Evolutionary conservation across 176 grass and related monocot genomes (phyloP), one percentile per base, ranked within the genome.

Genomic region (Oryza meridionalis): DNA sequence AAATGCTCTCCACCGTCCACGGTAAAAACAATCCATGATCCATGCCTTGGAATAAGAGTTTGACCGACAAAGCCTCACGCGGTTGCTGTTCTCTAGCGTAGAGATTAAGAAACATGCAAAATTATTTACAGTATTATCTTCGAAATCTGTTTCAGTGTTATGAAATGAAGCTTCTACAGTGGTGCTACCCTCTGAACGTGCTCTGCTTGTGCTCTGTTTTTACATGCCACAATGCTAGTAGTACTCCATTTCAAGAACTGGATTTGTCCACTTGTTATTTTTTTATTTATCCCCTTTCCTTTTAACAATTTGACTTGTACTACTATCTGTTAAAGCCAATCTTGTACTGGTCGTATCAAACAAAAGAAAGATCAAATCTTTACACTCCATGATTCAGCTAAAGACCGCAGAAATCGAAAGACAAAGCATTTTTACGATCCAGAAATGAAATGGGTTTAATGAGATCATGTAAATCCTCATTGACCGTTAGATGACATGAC

Each of bases 161-260:
- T 35, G 50, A 29, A 58, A 44, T 22, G 33, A 25, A 70, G 24
- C 25, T 77, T 71, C 9, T 16, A 43, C 45, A 79, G 69, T 45
- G 19, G 26, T 42, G 25, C 11, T 46, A 16, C 13, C n/a, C 35
- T 26, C 79, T 75, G 38, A 15, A 82, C 73, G 25, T 37, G 11
- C 12, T 67, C n/a, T 70, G 66, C 31, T 7, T 14, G 5, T 15
- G 75, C 63, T 21, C 22, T 21, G 55, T 42, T 61, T 51, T 72
- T 55, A 71, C 65, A 82, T 63, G 51, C 31, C 17, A 6, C 0
- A 43, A 44, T 58, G 46, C 77, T 11, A 43, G 42, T 10, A 43
- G 42, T 31, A 75, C 78, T 31, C 59, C 85, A 46, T 58, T 81
- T 62, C 63, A 81, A 87, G 46, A 86, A 67, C 59, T 80, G 69